phyloP scores from a whole-genome alignment of 164 flowering plant genomes.

The Paratinospora sagittata region DNA sequence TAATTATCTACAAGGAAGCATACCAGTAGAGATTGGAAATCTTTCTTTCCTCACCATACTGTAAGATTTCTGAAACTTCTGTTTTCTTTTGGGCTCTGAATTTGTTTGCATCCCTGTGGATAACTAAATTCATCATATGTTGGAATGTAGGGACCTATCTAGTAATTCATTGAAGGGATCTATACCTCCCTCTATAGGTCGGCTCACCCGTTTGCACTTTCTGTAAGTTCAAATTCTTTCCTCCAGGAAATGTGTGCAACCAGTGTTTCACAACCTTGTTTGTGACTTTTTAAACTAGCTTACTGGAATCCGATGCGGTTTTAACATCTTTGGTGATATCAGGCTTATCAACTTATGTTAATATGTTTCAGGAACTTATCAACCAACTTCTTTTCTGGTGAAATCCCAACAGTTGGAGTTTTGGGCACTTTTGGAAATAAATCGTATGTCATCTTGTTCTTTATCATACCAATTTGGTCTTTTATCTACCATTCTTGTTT shows the following conservation, averaged over 20 bases:
- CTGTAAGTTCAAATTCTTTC: slow-evolving; percentile 52
- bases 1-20: slow-evolving; percentile 90
- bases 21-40: slow-evolving; percentile 79
- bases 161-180: slow-evolving; percentile 85
- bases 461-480: neutral
- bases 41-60: slow-evolving; percentile 62
- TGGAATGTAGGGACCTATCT: slow-evolving; percentile 70
- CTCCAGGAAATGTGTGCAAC: neutral
- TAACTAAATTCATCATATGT: neutral
- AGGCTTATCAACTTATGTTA: neutral
- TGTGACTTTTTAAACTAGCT: neutral
- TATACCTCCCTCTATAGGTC: slow-evolving; percentile 80
- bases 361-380: slow-evolving; percentile 66
- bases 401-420: slow-evolving; percentile 78
- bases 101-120: neutral
- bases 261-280: neutral
- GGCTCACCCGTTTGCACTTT: slow-evolving; percentile 44
- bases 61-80: slow-evolving; percentile 34
- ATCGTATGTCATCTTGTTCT: slow-evolving; percentile 54
- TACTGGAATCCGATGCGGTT: neutral
- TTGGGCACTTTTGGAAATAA: slow-evolving; percentile 55
- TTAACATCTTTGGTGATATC: neutral
- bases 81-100: neutral
- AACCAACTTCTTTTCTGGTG: slow-evolving; percentile 83
- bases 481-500: neutral